A percentile compares a stretch with the other conserved stretches of the same genome.
phyloP scores from a whole-genome alignment of 192 early-diverging fungal species.

The Helicostylum pulchrum region DNA sequence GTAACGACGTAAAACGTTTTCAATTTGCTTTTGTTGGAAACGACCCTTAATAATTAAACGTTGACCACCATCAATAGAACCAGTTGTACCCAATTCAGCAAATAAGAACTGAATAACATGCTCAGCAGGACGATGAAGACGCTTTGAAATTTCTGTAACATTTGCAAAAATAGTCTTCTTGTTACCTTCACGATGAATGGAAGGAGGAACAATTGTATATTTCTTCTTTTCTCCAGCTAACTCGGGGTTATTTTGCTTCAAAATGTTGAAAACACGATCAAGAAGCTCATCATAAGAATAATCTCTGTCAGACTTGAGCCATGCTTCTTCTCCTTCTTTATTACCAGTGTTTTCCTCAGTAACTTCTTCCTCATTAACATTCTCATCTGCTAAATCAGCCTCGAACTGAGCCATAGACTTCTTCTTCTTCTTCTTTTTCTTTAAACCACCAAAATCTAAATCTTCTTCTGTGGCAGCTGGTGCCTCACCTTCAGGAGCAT shows the following conservation, averaged over 20 bases:
- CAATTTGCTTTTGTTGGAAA: conserved; percentile 99
- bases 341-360: conserved; percentile 42
- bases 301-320: conserved; percentile 88
- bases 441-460: conserved; percentile 61
- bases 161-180: conserved; percentile 98
- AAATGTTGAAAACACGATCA: conserved; percentile 83
- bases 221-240: conserved; percentile 88
- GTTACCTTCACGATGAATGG: conserved; percentile 86
- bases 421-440: conserved; percentile 84
- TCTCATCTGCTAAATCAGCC: conserved; percentile 60
- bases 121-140: conserved; percentile 93
- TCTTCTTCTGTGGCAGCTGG: conserved; percentile 43
- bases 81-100: conserved; percentile 97
- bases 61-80: conserved; percentile 88
- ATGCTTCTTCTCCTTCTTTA: conserved; percentile 59
- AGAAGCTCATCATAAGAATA: conserved; percentile 93
- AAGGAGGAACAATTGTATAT: conserved; percentile 93
- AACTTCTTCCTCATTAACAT: conserved; percentile 53
- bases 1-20: conserved; percentile 94
- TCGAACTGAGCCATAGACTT: conserved; percentile 84
- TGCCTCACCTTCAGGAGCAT: conserved; percentile 46
- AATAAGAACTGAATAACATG: conserved; percentile 98
- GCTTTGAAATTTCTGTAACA: conserved; percentile 88
- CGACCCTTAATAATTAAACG: conserved; percentile 94
- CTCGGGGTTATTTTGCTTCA: conserved; percentile 93